phyloP scores from a whole-genome alignment of 257 asterid species.

The Solanum clarkiae region DNA sequence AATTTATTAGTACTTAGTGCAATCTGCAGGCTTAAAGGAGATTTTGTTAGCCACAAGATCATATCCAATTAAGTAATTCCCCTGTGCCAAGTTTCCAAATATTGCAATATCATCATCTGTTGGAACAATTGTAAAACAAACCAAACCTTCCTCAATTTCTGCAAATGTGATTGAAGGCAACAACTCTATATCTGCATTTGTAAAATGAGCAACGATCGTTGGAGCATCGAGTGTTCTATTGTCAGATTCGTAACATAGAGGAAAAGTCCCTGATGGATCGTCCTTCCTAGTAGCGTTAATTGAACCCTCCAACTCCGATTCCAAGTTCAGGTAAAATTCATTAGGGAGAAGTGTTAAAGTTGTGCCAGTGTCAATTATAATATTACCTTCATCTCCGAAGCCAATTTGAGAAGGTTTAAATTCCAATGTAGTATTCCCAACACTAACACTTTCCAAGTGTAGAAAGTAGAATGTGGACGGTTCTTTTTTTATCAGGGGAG shows the following conservation, averaged over 20 bases:
- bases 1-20: background rate
- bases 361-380: slow-evolving; percentile 36
- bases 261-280: background rate
- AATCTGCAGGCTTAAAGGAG: slow-evolving; percentile 35
- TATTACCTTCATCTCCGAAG: slow-evolving; percentile 8
- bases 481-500: background rate
- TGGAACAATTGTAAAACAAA: background rate
- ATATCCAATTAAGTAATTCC: slow-evolving; percentile 31
- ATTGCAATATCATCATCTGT: slow-evolving; percentile 2
- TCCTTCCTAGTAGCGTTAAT: background rate
- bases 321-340: background rate
- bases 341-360: slow-evolving; percentile 6
- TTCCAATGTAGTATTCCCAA: background rate
- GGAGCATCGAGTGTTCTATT: too few species aligned
- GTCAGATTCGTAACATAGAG: too few species aligned
- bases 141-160: background rate
- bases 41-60: slow-evolving; percentile 20
- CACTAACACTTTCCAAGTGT: background rate
- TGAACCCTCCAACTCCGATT: background rate
- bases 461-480: too few species aligned
- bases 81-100: slow-evolving; percentile 39
- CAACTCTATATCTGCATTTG: too few species aligned
- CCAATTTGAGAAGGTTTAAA: background rate
- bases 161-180: too few species aligned
- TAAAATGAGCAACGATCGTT: too few species aligned